Evolutionary conservation across 306 rosid species (phyloP).

Genomic region (Prunus persica): DNA sequence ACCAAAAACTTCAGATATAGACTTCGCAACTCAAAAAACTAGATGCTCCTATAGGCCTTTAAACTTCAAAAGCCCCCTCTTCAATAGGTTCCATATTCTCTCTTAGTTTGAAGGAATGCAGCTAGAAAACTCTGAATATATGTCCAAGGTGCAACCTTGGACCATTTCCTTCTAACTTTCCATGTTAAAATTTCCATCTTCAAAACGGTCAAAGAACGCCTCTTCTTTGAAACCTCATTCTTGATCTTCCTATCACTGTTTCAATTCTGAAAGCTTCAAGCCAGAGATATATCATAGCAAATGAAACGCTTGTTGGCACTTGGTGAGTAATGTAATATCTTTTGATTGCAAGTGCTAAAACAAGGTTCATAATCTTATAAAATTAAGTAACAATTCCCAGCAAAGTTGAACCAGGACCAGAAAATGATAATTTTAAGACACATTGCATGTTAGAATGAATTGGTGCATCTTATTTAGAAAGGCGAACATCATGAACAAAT

Average conservation of each 20-base stretch:
- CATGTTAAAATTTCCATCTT: background rate
- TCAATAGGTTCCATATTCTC: background rate
- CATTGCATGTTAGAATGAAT: background rate
- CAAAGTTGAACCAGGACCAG: background rate
- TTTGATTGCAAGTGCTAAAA: background rate
- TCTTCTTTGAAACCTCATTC: background rate
- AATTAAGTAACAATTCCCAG: background rate
- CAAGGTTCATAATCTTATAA: background rate
- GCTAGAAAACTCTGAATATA: constrained; percentile 23
- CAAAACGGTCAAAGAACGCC: background rate
- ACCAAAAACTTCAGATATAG: background rate
- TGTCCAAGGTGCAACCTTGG: constrained; percentile 16
- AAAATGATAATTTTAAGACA: background rate
- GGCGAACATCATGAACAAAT: background rate
- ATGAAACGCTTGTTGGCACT: background rate
- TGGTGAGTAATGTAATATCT: background rate
- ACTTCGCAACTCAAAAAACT: background rate
- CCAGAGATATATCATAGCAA: background rate
- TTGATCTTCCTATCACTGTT: background rate
- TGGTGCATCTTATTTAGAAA: background rate
- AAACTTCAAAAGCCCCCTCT: background rate
- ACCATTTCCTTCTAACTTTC: background rate
- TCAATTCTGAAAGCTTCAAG: background rate
- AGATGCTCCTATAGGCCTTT: background rate
- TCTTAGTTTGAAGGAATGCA: constrained; percentile 15